Evolutionary conservation across 2,329 filamentous ascomycete genomes (phyloP), one percentile per base, ranked within the genome.

Genomic region (Pseudogymnoascus sp.): DNA sequence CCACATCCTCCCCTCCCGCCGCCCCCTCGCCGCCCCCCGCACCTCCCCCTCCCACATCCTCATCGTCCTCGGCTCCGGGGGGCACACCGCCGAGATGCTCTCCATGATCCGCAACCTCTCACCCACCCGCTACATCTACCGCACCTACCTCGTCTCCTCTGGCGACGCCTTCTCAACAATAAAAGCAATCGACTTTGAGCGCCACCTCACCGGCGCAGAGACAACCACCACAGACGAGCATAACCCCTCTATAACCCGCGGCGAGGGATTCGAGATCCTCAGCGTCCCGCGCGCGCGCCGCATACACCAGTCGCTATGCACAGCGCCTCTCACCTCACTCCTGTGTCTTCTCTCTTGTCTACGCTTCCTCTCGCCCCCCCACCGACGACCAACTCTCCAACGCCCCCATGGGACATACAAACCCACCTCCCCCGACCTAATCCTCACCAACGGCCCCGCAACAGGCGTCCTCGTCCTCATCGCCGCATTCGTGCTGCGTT

Each of bases 51-150:
- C 79, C 6, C 85, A 92, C 72, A 78, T 91, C 60, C 78, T 96
- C 32, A 82, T 96, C 65, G 86, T 97, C 25, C 87, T 97, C 22
- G 94, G 94, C 59, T 95, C 90, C 2, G 94, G 94, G 32, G 94
- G 94, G 0, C 94, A 99, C 75, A 97, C 94, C 0, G 87, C 91
- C 57, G 94, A 99, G 74, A 96, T 99, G 89, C 80, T 96, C 64
- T 85, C 88, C 69, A 89, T 97, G 77, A 83, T 99, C 67, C 77
- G 79, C 66, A 82, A 81, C 66, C 82, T 81, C 69, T 78, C 77
- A 62, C 74, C 75, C 38, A 79, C 78, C 65, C 47, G 71, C 60
- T 71, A 74, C 69, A 75, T 86, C 75, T 86, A 89, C 68, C 83
- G 94, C 25, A 93, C 90, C 28, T 99, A 96, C 73, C 76, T 96